Evolutionary conservation across 2,329 filamentous ascomycete genomes (phyloP), one percentile per base, ranked within the genome.

Genomic region (Fusarium pseudoanthophilum): DNA sequence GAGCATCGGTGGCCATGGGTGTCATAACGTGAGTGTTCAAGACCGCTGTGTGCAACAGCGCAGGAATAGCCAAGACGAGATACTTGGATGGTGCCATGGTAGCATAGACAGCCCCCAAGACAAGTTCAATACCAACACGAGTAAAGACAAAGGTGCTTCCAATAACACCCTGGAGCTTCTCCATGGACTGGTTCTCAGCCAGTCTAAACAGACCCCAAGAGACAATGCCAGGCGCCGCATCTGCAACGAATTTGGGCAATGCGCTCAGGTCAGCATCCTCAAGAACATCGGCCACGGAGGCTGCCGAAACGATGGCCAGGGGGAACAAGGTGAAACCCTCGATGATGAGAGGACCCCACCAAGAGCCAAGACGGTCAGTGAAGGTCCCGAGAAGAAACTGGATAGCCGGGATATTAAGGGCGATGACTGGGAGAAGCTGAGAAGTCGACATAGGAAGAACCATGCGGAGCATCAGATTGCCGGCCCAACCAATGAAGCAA

Each of bases 21-120:
- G 90, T 88, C 55, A 90, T 88, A 57, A 93, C 84, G 79, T 97
- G 95, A 1, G 91, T 88, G 80, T 98, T 98, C 60, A 91, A 86
- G 40, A 92, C 84, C 36, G 90, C 84, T 0, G 92, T 91, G 79
- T 95, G 92, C 11, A 94, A 80, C 43, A 97, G 79, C 1, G 93
- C 92, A 5, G 95, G 94, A 40, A 95, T 79, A 2, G 90, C 88
- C 48, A 92, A 85, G 1, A 92, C 76, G 6, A 95, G 81, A 57
- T 92, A 83, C 74, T 89, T 91, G 1, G 92, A 95, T 1, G 92
- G 93, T 4, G 91, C 87, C 57, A 93, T 82, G 11, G 90, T 81
- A 13, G 91, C 86, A 78, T 94, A 97, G 5, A 89, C 79, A 1
- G 85, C 86, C 10, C 90, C 90, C 32, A 96, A 82, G 2, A 92